These are phyloP conservation scores for Aegilops longissima DNA, from an alignment of 176 grass and related monocot genomes.

Conservation along the genomic window DNA sequence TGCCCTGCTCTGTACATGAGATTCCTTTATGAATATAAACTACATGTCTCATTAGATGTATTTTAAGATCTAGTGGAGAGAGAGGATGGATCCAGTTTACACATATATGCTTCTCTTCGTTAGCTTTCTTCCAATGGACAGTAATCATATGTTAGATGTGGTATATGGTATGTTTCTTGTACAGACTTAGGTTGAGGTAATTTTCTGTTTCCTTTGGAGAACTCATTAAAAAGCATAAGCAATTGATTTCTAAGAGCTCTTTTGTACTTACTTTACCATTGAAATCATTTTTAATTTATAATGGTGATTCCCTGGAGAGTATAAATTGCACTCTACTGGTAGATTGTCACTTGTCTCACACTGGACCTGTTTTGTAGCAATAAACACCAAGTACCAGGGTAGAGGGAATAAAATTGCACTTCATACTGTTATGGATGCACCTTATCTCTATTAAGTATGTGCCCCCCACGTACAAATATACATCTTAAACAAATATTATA, in stretches of 20 bases:
- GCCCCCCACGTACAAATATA: too few relatives aligned
- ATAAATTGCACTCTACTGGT: neutral
- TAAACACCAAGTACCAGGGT: neutral
- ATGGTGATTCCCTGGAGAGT: constrained; percentile 15
- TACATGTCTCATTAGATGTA: neutral
- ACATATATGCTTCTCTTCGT: neutral
- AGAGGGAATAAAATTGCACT: neutral
- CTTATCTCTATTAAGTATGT: too few relatives aligned
- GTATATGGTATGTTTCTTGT: constrained; percentile 11
- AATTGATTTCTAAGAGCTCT: neutral
- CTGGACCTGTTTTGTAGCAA: neutral
- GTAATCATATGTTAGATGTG: neutral
- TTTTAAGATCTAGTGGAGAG: constrained; percentile 21
- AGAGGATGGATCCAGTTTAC: constrained; percentile 4
- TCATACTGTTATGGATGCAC: too few relatives aligned
- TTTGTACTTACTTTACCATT: neutral
- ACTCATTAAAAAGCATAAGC: neutral
- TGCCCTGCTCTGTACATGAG: neutral
- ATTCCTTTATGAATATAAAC: neutral
- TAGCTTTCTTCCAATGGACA: neutral
- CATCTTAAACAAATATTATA: too few relatives aligned
- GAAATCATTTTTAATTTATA: constrained; percentile 13
- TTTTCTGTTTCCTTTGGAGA: neutral
- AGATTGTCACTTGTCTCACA: neutral
- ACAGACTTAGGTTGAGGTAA: neutral